Base-by-base conservation (phyloP, 2,329 filamentous ascomycete species). In the Podosphaera fusca region DNA sequence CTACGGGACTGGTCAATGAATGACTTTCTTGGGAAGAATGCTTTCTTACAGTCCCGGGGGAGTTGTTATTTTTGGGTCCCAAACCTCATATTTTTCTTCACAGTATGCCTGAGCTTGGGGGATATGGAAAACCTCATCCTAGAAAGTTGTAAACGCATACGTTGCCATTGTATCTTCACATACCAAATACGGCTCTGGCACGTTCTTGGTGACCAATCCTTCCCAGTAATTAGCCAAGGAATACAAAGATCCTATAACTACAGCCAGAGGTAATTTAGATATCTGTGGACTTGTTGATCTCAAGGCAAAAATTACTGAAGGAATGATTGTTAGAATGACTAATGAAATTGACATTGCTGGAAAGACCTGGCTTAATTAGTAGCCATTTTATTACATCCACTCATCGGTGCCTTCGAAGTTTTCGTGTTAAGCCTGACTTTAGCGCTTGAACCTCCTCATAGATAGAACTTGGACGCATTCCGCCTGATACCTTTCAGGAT, bases 1-100 rank as follows among this genome's bases (percentile, higher is more conserved):
- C 74, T 77, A 55, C 29, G 52, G 55, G 33, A n/a, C 36, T 14
- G 42, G 55, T 57, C 31, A 38, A 38, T 9, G n/a, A 29, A 33
- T 6, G 42, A 46, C 10, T 21, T 3, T 21, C 7, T 12, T 51
- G 3, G 14, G 38, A 30, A 65, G 10, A 49, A 63, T 57, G 66
- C 65, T 30, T 64, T 69, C 74, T 67, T 74, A 87, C 72, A 98
- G 72, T 38, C 89, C 92, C 0, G 92, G 90, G 0, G 92, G 92
- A 1, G 92, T 98, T 0, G 92, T 98, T 66, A 98, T 92, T 68
- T 96, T 98, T 59, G 90, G 84, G 69, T 98, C 89, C 92, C 92
- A 98, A 57, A 86, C 75, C 10, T 69, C 67, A 71, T 84, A 94
- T 56, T 77, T 76, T 9, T 84, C 82, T 46, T 77, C 68, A 68